phyloP scores from a whole-genome alignment of 2,329 filamentous ascomycete species.

The Botrytis tulipae region DNA sequence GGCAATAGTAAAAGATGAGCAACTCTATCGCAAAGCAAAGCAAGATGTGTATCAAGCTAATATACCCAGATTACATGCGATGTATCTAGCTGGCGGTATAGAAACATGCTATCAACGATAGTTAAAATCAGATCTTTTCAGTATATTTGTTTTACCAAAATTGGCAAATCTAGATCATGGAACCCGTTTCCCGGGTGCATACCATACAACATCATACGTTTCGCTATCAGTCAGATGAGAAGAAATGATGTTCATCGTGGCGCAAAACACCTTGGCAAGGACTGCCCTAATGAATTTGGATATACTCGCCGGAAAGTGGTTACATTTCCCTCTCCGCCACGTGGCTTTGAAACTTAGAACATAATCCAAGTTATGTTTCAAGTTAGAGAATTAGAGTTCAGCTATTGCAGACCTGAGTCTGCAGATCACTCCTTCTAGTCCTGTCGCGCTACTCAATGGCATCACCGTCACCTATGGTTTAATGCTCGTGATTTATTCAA shows the following conservation, averaged over 20 bases:
- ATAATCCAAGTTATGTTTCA: background rate
- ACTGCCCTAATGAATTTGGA: background rate
- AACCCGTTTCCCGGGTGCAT: no score
- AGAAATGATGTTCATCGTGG: background rate
- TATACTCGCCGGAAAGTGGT: background rate
- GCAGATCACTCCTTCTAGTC: background rate
- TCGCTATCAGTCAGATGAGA: rapidly evolving
- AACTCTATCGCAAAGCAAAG: background rate
- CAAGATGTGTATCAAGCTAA: no score
- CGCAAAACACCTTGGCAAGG: background rate
- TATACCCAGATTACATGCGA: no score
- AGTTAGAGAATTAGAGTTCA: background rate
- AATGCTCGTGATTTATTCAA: no score
- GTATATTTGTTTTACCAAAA: no score
- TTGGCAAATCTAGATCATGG: no score
- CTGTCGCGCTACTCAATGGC: background rate
- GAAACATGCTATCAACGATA: background rate
- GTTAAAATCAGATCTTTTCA: background rate
- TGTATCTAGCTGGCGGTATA: rapidly evolving
- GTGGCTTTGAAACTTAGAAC: background rate
- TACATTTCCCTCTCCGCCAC: background rate
- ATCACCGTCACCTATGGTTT: background rate
- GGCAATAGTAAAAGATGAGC: background rate
- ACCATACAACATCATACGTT: no score
- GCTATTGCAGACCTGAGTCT: background rate